These are phyloP conservation scores for Phoenix roebelenii DNA, from an alignment of 176 grass and related monocot species.

Conservation along the genomic window DNA sequence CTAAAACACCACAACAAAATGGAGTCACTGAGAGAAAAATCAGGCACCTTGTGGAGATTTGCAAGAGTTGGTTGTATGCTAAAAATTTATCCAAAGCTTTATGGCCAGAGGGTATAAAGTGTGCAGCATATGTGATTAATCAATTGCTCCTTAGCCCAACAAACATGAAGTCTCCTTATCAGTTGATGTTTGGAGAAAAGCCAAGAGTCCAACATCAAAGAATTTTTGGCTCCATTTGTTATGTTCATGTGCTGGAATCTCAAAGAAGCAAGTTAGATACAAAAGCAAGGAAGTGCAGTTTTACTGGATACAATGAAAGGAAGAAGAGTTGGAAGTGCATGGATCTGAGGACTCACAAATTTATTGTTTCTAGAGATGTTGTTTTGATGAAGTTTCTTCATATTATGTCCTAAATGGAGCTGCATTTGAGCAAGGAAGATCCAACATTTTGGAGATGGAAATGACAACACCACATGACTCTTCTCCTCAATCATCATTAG, in stretches of 20 bases:
- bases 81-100: not conserved
- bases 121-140: not conserved
- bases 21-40: not conserved
- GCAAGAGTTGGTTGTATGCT: not conserved
- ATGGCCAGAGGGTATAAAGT: not conserved
- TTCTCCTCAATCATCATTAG: not conserved
- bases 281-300: not conserved
- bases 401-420: not conserved
- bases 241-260: not conserved
- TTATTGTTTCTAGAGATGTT: not conserved
- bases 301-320: not conserved
- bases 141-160: not conserved
- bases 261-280: not conserved
- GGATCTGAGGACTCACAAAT: not conserved
- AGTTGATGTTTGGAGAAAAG: not conserved
- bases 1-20: not conserved
- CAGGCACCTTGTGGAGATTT: not conserved
- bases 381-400: not conserved
- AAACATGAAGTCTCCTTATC: not conserved
- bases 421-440: not conserved
- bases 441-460: not conserved
- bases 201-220: too few species aligned
- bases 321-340: not conserved
- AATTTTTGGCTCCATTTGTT: too few species aligned
- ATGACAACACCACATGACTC: not conserved